Evolutionary conservation across 2,329 filamentous ascomycete genomes (phyloP).

Genomic region (Aureobasidium melanogenum): DNA sequence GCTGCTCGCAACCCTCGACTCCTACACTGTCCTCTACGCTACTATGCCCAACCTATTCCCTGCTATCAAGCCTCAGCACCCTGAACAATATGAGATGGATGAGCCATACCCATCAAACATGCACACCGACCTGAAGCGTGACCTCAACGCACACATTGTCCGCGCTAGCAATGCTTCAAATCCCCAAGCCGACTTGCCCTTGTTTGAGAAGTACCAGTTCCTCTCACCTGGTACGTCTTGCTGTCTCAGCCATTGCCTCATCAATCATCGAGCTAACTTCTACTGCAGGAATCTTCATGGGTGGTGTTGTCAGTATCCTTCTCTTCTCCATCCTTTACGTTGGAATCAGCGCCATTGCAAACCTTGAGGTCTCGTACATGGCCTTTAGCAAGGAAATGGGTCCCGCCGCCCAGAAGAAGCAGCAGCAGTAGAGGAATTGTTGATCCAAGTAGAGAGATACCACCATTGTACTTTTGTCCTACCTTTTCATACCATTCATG

Average conservation of each 20-base stretch:
- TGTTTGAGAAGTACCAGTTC: constrained; percentile 94
- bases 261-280: background rate
- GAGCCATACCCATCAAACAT: constrained; percentile 53
- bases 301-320: constrained; percentile 59
- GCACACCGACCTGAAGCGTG: constrained; percentile 67
- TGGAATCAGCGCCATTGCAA: constrained; percentile 65
- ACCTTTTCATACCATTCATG: background rate
- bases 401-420: constrained; percentile 75
- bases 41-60: constrained; percentile 42
- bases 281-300: constrained; percentile 75
- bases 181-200: constrained; percentile 35
- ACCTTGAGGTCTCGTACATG: constrained; percentile 82
- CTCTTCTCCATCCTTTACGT: constrained; percentile 71
- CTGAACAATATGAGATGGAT: constrained; percentile 52
- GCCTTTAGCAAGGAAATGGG: constrained; percentile 97
- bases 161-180: constrained; percentile 31
- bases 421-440: constrained; percentile 26
- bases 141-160: constrained; percentile 32
- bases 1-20: constrained; percentile 20
- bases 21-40: constrained; percentile 69
- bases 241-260: background rate
- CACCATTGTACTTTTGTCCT: constrained; percentile 1
- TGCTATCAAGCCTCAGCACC: background rate
- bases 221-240: constrained; percentile 35
- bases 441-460: background rate